Evolutionary conservation across 495 filamentous ascomycete genomes (phyloP).

Genomic region (Penicillium parvum): DNA sequence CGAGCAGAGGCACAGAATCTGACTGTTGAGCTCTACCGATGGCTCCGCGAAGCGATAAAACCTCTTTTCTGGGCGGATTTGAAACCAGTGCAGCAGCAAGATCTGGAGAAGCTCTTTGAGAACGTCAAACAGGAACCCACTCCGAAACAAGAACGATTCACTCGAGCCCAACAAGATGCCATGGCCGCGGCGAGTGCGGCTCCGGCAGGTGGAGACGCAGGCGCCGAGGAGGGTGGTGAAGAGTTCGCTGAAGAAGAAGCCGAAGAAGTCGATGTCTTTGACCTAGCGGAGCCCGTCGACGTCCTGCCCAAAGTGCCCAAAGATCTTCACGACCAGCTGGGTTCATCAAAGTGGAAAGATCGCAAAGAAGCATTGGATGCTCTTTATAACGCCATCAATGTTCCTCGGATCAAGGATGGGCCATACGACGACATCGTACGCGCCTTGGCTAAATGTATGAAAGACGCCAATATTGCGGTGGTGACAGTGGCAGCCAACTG

Average conservation of each 20-base stretch:
- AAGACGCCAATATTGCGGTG: slow-evolving; percentile 95
- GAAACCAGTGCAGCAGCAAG: slow-evolving; percentile 92
- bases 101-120: slow-evolving; percentile 92
- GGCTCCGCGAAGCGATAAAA: slow-evolving; percentile 97
- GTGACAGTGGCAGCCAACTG: slow-evolving; percentile 93
- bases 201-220: slow-evolving; percentile 49
- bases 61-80: slow-evolving; percentile 94
- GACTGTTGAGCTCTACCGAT: slow-evolving; percentile 91
- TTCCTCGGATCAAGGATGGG: slow-evolving; percentile 88
- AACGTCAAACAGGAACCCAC: slow-evolving; percentile 80
- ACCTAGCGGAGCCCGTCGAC: slow-evolving; percentile 87
- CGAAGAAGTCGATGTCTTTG: slow-evolving; percentile 74
- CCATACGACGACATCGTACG: slow-evolving; percentile 80
- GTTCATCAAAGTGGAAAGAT: slow-evolving; percentile 96
- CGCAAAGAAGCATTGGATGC: slow-evolving; percentile 92
- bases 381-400: slow-evolving; percentile 69
- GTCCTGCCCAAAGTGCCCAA: slow-evolving; percentile 78
- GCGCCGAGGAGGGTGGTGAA: slow-evolving; percentile 47
- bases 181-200: slow-evolving; percentile 61
- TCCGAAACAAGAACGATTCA: slow-evolving; percentile 87
- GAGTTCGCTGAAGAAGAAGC: slow-evolving; percentile 65
- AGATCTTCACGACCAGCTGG: slow-evolving; percentile 74
- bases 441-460: slow-evolving; percentile 89
- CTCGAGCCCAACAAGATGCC: slow-evolving; percentile 83
- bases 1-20: slow-evolving; percentile 89